Evolutionary conservation across 805 yeast genomes (phyloP).

Genomic region (Schizosaccharomyces osmophilus): DNA sequence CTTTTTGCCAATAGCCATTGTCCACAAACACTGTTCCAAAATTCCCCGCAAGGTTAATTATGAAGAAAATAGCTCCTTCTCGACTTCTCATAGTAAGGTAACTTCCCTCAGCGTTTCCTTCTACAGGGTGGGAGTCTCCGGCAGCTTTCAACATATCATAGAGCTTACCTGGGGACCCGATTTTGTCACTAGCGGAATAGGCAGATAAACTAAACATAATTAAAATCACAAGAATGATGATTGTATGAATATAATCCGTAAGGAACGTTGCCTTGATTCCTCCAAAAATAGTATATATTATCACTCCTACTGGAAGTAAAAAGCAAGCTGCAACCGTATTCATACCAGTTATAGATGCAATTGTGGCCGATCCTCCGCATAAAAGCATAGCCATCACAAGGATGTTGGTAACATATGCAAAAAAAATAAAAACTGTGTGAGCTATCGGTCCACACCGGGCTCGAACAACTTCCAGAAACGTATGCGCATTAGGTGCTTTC

Average conservation of each 20-base stretch:
- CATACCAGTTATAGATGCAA: conserved; percentile 61
- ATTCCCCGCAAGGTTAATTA: conserved; percentile 36
- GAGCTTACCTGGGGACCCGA: conserved; percentile 66
- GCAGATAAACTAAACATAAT: conserved; percentile 60
- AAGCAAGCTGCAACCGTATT: conserved; percentile 59
- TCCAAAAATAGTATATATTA: conserved; percentile 51
- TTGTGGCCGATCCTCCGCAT: conserved; percentile 74
- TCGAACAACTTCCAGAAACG: conserved; percentile 63
- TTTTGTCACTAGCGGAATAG: conserved; percentile 37
- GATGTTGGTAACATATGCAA: conserved; percentile 69
- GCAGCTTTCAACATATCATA: conserved; percentile 47
- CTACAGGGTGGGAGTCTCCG: conserved; percentile 37
- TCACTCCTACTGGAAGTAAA: conserved; percentile 58
- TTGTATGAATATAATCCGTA: conserved; percentile 62
- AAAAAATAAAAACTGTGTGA: conserved; percentile 27
- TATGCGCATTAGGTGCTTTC: conserved; percentile 78
- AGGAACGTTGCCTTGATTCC: conserved; percentile 64
- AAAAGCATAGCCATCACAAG: conserved; percentile 80
- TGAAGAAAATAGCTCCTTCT: conserved; percentile 72
- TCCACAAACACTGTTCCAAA: conserved; percentile 13
- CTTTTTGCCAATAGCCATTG: conserved; percentile 17
- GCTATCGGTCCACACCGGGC: conserved; percentile 59
- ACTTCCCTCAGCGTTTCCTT: conserved; percentile 66
- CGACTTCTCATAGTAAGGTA: conserved; percentile 70
- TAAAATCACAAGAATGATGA: conserved; percentile 52